phyloP scores from a whole-genome alignment of 2,329 filamentous ascomycete genomes.

The Neurospora sp. region DNA sequence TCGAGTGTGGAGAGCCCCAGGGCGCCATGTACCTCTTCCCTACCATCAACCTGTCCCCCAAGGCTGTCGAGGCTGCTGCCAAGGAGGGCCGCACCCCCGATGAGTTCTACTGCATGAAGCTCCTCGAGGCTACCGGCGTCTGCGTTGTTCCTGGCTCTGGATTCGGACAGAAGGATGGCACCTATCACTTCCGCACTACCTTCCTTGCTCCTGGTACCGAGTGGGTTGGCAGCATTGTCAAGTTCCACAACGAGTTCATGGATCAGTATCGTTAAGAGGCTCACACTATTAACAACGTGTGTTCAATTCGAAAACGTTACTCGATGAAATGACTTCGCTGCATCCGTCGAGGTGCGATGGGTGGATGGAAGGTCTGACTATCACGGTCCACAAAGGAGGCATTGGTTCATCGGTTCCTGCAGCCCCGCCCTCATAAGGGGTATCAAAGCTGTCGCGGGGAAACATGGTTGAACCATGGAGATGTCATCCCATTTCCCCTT shows the following conservation, averaged over 20 bases:
- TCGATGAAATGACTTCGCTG: neutral
- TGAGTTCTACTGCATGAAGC: constrained; percentile 85
- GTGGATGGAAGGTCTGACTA: neutral
- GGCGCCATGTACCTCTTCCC: constrained; percentile 99
- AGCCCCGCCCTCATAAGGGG: neutral
- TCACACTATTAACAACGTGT: neutral
- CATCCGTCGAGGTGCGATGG: neutral
- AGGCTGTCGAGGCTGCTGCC: constrained; percentile 67
- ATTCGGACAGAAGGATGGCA: constrained; percentile 88
- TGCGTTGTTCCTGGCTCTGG: constrained; percentile 89
- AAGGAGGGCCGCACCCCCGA: constrained; percentile 68
- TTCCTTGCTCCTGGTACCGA: constrained; percentile 95
- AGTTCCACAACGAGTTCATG: constrained; percentile 91
- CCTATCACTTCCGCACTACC: constrained; percentile 89
- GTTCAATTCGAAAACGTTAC: neutral
- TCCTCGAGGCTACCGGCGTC: constrained; percentile 89
- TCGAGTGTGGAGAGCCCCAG: constrained; percentile 81
- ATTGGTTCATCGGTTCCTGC: neutral
- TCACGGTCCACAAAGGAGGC: neutral
- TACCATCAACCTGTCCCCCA: constrained; percentile 69
- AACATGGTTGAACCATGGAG: neutral
- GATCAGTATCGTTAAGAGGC: constrained; percentile 53
- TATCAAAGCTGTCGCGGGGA: neutral
- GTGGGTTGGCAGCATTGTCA: constrained; percentile 78
- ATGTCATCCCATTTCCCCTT: neutral